Base-by-base conservation (phyloP, 805 yeast genomes). In the Metschnikowia aberdeeniae region DNA sequence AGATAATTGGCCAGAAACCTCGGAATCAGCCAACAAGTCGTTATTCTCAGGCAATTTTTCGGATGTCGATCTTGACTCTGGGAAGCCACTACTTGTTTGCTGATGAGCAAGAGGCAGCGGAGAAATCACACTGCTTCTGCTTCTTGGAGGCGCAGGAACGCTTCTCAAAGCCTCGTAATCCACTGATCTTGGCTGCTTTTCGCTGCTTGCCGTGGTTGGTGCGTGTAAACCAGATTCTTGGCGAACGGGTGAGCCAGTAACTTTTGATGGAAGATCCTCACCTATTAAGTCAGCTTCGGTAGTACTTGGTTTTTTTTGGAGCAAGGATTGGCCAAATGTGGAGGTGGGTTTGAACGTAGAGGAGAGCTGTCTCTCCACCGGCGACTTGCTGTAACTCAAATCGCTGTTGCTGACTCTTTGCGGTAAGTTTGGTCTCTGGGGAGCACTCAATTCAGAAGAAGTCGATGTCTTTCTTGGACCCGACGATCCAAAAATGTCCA, bases 291-390 rank as follows among this genome's bases (percentile, higher is more conserved):
- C 48, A 11, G 41, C 17, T 5, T 33, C 39, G 8, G 47, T 22
- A 54, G 52, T 2, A 49, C 36, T 33, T 19, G 46, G 36, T 7
- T 47, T 52, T 33, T 59, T 63, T 6, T 61, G 57, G 43, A 75
- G 58, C 43, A 90, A 73, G 30, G 76, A 76, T 66, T 86, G 96
- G 28, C 98, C 98, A 71, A 90, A 92, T 9, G 77, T 67, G 0
- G 97, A 89, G 13, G 89, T 75, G 30, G 97, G 97, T 43, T 79
- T 84, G 66, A 90, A 92, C 48, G 76, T 57, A 53, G 62, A 59
- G 50, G 71, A 51, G 59, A 69, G 55, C 19, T 55, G 57, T 36
- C 72, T 64, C 11, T 62, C 62, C 20, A 74, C 72, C 20, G 67
- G 54, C 5, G 60, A 66, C 11, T 47, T 44, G 3, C 54, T 8